phyloP scores from a whole-genome alignment of 768 basidiomycete species.

The Peribolospora baueri region DNA sequence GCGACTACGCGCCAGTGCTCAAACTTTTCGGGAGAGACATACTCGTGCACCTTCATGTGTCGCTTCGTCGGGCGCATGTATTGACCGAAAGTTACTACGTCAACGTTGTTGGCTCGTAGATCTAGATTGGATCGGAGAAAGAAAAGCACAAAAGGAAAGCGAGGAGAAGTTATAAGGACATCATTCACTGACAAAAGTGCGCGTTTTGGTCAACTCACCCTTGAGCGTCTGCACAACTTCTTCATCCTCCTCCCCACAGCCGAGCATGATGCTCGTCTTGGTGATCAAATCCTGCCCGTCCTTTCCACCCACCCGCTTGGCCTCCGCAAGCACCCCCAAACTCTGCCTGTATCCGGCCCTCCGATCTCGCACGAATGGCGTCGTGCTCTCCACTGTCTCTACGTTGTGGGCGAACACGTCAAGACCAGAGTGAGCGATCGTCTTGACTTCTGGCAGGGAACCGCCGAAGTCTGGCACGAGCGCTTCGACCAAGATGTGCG shows the following conservation, averaged over 20 bases:
- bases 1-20: slow-evolving; percentile 72
- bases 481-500: slow-evolving; percentile 86
- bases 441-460: slow-evolving; percentile 41
- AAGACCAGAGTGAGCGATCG: slow-evolving; percentile 74
- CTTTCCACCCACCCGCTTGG: slow-evolving; percentile 56
- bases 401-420: slow-evolving; percentile 97
- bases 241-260: slow-evolving; percentile 68
- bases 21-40: slow-evolving; percentile 83
- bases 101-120: slow-evolving; percentile 62
- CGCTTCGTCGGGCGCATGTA: slow-evolving; percentile 98
- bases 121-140: slow-evolving; percentile 27
- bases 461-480: slow-evolving; percentile 86
- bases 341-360: slow-evolving; percentile 47
- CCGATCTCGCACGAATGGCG: slow-evolving; percentile 84
- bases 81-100: slow-evolving; percentile 96
- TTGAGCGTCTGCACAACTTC: slow-evolving; percentile 59
- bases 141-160: not conserved
- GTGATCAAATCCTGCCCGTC: slow-evolving; percentile 30
- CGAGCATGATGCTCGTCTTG: slow-evolving; percentile 97
- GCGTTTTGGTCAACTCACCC: slow-evolving; percentile 28
- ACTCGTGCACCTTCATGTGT: slow-evolving; percentile 97
- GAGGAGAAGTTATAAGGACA: not conserved
- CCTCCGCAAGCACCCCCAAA: slow-evolving; percentile 51
- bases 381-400: slow-evolving; percentile 82
- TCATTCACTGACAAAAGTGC: not conserved